A percentile compares a stretch with the other conserved stretches of the same genome.
phyloP scores from a whole-genome alignment of 1,139 yeast species.

The Candida labiduridarum region DNA sequence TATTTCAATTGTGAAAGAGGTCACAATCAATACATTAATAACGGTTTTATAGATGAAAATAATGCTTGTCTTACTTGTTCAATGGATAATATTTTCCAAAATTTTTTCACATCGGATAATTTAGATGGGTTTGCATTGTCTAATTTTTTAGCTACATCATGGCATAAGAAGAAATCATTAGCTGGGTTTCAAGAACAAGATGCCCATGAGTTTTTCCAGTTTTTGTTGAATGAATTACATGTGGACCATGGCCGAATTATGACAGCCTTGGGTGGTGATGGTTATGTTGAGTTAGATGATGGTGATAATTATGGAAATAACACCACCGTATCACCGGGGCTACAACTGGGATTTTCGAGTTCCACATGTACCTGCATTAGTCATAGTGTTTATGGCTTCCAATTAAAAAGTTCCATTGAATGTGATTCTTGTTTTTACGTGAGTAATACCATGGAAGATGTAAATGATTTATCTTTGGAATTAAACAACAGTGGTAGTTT shows the following conservation, averaged over 20 bases:
- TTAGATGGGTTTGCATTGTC: constrained; percentile 77
- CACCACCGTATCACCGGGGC: not conserved
- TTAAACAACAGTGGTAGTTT: constrained; percentile 46
- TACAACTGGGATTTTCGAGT: too few species aligned
- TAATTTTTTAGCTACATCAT: constrained; percentile 72
- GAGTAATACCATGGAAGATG: constrained; percentile 80
- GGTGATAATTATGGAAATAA: not conserved
- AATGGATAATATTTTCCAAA: constrained; percentile 72
- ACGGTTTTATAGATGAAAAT: constrained; percentile 34
- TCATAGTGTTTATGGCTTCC: constrained; percentile 92
- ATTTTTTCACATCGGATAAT: constrained; percentile 55
- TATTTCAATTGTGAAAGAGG: constrained; percentile 41
- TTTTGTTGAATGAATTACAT: constrained; percentile 82
- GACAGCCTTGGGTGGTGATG: constrained; percentile 6
- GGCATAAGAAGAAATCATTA: constrained; percentile 79
- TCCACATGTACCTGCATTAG: constrained; percentile 69
- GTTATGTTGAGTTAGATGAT: too few species aligned
- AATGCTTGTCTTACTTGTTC: constrained; percentile 81
- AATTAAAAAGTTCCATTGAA: constrained; percentile 86
- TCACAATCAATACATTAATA: constrained; percentile 20
- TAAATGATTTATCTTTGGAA: constrained; percentile 86
- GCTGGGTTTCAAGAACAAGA: constrained; percentile 98
- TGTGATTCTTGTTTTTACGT: constrained; percentile 70
- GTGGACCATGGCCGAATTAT: constrained; percentile 43
- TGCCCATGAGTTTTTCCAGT: constrained; percentile 97